Evolutionary conservation across 208 protist genomes (phyloP).

Genomic region (Crithidia brevicula): DNA sequence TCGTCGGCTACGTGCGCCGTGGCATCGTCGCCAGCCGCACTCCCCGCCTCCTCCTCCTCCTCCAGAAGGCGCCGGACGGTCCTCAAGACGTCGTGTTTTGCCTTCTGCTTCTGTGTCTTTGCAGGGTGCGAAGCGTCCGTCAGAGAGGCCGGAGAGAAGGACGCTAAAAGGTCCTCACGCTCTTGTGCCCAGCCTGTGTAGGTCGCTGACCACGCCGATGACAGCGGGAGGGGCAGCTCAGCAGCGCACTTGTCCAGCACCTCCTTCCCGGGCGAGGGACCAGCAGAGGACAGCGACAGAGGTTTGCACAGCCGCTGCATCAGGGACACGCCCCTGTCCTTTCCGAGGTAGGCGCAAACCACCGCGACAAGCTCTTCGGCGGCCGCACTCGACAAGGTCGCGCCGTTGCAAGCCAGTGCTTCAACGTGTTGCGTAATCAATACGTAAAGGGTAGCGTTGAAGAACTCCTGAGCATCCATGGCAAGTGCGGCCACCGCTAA

Average conservation of each 20-base stretch:
- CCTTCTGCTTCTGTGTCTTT: background rate
- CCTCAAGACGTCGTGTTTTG: slow-evolving; percentile 2
- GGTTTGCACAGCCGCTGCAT: slow-evolving; percentile 2
- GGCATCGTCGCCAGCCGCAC: background rate
- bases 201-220: slow-evolving; percentile 1
- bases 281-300: background rate
- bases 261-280: background rate
- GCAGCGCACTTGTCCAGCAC: slow-evolving; percentile 20
- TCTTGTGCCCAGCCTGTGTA: slow-evolving; percentile 24
- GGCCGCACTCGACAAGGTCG: background rate
- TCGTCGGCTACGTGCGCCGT: slow-evolving; percentile 17
- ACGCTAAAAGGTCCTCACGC: slow-evolving; percentile 8
- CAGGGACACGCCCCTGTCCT: slow-evolving; percentile 9
- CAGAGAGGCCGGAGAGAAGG: background rate
- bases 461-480: slow-evolving; percentile 24
- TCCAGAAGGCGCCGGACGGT: slow-evolving; percentile 22
- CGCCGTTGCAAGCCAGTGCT: background rate
- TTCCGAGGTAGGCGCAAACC: slow-evolving; percentile 22
- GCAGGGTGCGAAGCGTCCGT: background rate
- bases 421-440: slow-evolving; percentile 13
- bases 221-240: slow-evolving; percentile 22
- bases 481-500: slow-evolving; percentile 16
- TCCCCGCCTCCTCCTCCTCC: slow-evolving; percentile 5
- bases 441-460: slow-evolving; percentile 23
- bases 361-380: slow-evolving; percentile 25